phyloP scores from a whole-genome alignment of 345 rosid genomes.

The Syzygium aqueum region DNA sequence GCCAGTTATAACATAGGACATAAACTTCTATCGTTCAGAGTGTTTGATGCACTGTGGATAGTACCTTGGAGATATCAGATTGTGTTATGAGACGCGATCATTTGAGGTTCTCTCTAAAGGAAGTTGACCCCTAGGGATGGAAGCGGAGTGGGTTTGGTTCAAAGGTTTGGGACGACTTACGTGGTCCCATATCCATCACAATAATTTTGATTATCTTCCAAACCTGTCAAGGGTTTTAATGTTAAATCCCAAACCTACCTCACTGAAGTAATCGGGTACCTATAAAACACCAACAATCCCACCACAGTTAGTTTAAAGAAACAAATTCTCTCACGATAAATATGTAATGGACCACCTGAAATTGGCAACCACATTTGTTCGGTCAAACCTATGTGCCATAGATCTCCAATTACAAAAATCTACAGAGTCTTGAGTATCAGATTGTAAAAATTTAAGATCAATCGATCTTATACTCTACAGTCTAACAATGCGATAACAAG shows the following conservation, averaged over 20 bases:
- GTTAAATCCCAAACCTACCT: neutral
- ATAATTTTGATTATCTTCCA: neutral
- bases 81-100: neutral
- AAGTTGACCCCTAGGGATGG: neutral
- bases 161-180: neutral
- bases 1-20: neutral
- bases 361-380: neutral
- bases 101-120: neutral
- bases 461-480: neutral
- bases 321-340: neutral
- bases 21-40: neutral
- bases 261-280: neutral
- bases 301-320: neutral
- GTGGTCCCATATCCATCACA: neutral
- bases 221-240: neutral
- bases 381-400: neutral
- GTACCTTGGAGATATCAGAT: neutral
- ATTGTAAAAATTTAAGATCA: neutral
- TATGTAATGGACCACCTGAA: neutral
- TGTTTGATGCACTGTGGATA: neutral
- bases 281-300: neutral
- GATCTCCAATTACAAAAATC: neutral
- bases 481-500: neutral
- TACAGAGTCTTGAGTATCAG: neutral
- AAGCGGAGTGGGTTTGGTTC: neutral